Percentiles rank a stretch among this genome's conserved stretches.
Evolutionary conservation across 805 yeast species (phyloP).

Genomic region (Myxozyma monticola): DNA sequence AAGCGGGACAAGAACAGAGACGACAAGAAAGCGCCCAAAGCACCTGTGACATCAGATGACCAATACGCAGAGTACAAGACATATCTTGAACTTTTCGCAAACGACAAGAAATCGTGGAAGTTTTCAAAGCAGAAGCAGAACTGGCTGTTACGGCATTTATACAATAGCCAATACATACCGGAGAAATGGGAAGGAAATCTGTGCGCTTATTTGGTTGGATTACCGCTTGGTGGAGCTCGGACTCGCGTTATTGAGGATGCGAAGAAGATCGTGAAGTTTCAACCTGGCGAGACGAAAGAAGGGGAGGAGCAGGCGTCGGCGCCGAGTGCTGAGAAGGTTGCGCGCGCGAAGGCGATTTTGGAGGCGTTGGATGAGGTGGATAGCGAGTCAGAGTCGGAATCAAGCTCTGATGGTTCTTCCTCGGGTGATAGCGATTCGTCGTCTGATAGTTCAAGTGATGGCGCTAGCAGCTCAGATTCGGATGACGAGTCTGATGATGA

Average conservation of each 20-base stretch:
- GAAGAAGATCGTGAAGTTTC: not conserved
- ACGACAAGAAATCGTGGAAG: conserved; percentile 9
- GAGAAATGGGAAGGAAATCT: conserved; percentile 1
- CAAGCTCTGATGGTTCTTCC: conserved; percentile 2
- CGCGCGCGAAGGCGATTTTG: conserved; percentile 9
- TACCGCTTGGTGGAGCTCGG: conserved; percentile 13
- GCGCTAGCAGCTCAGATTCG: not conserved
- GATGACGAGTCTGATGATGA: not conserved
- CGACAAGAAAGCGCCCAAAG: not conserved
- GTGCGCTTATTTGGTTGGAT: conserved; percentile 6
- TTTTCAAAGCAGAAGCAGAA: conserved; percentile 26
- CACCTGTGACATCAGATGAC: not conserved
- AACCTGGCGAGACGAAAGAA: not conserved
- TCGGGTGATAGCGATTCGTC: conserved; percentile 1
- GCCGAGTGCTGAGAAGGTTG: not conserved
- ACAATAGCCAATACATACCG: not conserved
- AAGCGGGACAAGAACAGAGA: not conserved
- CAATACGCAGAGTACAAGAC: conserved; percentile 6
- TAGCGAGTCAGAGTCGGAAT: not conserved
- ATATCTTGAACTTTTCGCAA: conserved; percentile 9
- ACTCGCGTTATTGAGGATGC: conserved; percentile 15
- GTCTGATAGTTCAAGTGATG: not conserved
- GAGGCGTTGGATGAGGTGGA: not conserved
- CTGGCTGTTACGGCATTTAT: conserved; percentile 19
- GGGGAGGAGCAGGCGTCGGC: conserved; percentile 1